phyloP scores from a whole-genome alignment of 345 rosid genomes.

The Draba incana region DNA sequence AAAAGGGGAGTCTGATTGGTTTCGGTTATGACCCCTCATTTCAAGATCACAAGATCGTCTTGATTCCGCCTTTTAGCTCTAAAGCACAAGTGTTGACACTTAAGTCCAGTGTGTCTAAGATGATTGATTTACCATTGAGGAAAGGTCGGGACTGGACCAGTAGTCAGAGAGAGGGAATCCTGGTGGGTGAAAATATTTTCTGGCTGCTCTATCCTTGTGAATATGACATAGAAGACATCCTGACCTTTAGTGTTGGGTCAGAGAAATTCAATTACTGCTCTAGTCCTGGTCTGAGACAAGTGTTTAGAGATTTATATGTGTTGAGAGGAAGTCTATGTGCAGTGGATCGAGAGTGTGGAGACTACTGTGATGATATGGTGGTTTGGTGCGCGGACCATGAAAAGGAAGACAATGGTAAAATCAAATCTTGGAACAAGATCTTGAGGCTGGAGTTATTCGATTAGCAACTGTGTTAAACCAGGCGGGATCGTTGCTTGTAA shows the following conservation, averaged over 20 bases:
- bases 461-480: too few species aligned
- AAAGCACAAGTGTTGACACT: constrained; percentile 1
- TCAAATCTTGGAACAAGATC: too few species aligned
- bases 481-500: too few species aligned
- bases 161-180: background rate
- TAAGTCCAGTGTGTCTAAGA: background rate
- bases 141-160: background rate
- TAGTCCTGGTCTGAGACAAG: too few species aligned
- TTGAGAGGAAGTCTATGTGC: background rate
- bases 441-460: too few species aligned
- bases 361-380: background rate
- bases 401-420: too few species aligned
- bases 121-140: background rate
- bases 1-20: background rate
- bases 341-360: background rate
- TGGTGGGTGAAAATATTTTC: background rate
- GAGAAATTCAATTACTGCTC: constrained; percentile 4
- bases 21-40: background rate
- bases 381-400: too few species aligned
- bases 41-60: background rate
- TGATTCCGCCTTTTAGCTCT: too few species aligned
- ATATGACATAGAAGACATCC: background rate
- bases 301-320: background rate
- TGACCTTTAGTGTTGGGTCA: background rate
- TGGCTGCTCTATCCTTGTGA: background rate